Evolutionary conservation across 1,284 basidiomycete species (phyloP), one percentile per base, ranked within the genome.

Genomic region (Serendipita sp.): DNA sequence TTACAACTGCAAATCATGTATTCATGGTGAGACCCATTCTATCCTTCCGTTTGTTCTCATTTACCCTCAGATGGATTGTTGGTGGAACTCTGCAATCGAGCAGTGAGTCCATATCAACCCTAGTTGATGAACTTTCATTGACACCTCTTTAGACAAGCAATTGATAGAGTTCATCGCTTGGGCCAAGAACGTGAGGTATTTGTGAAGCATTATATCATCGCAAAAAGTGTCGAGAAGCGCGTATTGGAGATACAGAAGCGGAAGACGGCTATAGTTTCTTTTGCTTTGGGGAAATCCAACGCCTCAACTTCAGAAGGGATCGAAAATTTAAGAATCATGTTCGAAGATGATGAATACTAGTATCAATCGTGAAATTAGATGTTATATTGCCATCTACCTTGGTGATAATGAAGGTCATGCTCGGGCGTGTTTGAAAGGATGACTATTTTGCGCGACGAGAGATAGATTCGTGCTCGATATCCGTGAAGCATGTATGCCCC

Each of bases 51-150:
- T 32, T 15, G 38, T 2, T 30, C 15, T 4, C 13, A 47, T 32
- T 5, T 13, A n/a, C 55, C 63, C 47, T 3, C 64, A 89, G 90
- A 93, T 94, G 90, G 93, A 95, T 69, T 93, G 91, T 66, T 94
- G 91, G 91, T 95, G 91, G 91, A 94, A 93, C 71, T 83, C 90
- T 29, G 91, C 91, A 0, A 87, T 82, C 22, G 92, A 94, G 72
- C 87, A 88, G 67, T 93, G 96, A 79, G 92, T 90, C 66, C 67
- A 76, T 67, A 68, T 64, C 77, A 32, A 71, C 72, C 0, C 67
- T 70, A 26, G 67, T 66, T 60, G 12, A 12, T 38, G 71, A 68
- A 67, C 67, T 61, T 22, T 63, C 44, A 38, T 62, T 63, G 58
- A 32, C n/a, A 15, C 35, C 30, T 60, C 12, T 10, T 3, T 62